Evolutionary conservation across 1,284 basidiomycete species (phyloP).

Genomic region (Phenoliferia sp.): DNA sequence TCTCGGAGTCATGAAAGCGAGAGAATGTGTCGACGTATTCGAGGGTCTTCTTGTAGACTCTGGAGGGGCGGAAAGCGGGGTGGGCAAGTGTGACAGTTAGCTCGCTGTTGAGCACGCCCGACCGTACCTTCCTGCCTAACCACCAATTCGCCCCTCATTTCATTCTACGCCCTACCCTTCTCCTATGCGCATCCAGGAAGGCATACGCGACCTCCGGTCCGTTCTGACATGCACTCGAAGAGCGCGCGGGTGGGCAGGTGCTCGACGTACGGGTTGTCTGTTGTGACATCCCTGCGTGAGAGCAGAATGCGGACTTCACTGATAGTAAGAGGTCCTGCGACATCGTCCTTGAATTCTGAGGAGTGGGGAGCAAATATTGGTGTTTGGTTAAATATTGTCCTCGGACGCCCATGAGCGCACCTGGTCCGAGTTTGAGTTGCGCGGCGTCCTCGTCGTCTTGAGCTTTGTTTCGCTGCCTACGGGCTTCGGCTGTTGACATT

Average conservation of each 20-base stretch:
- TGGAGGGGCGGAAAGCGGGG: conserved; percentile 37
- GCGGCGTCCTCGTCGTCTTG: conserved; percentile 33
- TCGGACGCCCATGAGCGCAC: neutral
- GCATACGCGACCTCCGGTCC: no score
- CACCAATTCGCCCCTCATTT: neutral
- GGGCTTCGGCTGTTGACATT: conserved; percentile 1
- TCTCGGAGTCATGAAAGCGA: conserved; percentile 80
- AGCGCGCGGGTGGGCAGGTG: neutral
- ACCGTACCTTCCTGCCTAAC: neutral
- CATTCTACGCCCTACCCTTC: neutral
- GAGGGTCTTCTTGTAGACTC: conserved; percentile 85
- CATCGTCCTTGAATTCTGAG: conserved; percentile 77
- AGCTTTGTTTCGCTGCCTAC: neutral
- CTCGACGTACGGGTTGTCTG: conserved; percentile 2
- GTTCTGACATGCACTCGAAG: neutral
- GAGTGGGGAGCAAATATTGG: neutral
- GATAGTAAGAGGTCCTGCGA: conserved; percentile 67
- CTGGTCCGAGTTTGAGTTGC: conserved; percentile 30
- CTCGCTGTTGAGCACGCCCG: neutral
- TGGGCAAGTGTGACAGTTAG: neutral
- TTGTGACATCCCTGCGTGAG: conserved; percentile 46
- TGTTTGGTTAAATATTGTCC: neutral
- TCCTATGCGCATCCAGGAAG: neutral
- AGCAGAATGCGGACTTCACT: conserved; percentile 86
- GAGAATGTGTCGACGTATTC: conserved; percentile 88